Evolutionary conservation across 257 asterid species (phyloP).

Genomic region (Phtheirospermum japonicum): DNA sequence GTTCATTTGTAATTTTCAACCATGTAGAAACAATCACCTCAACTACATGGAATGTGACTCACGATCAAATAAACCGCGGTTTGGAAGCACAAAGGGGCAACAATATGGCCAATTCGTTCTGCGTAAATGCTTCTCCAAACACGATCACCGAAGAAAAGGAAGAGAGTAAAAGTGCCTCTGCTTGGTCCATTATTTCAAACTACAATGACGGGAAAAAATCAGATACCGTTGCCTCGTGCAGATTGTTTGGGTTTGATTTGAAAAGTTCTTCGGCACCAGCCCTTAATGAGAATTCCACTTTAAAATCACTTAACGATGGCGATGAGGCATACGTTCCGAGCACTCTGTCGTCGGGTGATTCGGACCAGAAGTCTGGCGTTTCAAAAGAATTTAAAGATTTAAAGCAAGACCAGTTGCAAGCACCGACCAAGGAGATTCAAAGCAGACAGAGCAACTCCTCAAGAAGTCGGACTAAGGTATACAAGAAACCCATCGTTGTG

Average conservation of each 20-base stretch:
- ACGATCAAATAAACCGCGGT: constrained; percentile 33
- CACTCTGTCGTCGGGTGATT: constrained; percentile 46
- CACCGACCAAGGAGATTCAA: constrained; percentile 56
- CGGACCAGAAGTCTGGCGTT: constrained; percentile 65
- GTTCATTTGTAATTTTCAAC: constrained; percentile 15
- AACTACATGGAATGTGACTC: constrained; percentile 55
- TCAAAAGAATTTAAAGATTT: constrained; percentile 50
- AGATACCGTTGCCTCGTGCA: constrained; percentile 46
- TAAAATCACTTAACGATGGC: constrained; percentile 33
- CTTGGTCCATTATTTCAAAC: constrained; percentile 56
- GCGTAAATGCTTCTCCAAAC: constrained; percentile 35
- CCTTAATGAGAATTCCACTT: constrained; percentile 31
- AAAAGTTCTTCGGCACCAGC: constrained; percentile 43
- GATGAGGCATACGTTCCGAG: constrained; percentile 37
- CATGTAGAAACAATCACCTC: constrained; percentile 45
- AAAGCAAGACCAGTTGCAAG: constrained; percentile 42
- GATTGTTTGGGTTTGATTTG: constrained; percentile 85
- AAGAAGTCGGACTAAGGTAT: constrained; percentile 94
- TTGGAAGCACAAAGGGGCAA: neutral
- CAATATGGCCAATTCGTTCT: constrained; percentile 14
- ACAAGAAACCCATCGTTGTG: no score
- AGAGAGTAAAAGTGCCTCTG: constrained; percentile 49
- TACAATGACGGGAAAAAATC: constrained; percentile 43
- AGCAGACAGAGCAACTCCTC: constrained; percentile 53
- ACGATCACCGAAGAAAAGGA: constrained; percentile 50